A percentile compares a stretch with the other conserved stretches of the same genome.
phyloP scores from a whole-genome alignment of 345 rosid species.

The Xanthoceras sorbifolium region DNA sequence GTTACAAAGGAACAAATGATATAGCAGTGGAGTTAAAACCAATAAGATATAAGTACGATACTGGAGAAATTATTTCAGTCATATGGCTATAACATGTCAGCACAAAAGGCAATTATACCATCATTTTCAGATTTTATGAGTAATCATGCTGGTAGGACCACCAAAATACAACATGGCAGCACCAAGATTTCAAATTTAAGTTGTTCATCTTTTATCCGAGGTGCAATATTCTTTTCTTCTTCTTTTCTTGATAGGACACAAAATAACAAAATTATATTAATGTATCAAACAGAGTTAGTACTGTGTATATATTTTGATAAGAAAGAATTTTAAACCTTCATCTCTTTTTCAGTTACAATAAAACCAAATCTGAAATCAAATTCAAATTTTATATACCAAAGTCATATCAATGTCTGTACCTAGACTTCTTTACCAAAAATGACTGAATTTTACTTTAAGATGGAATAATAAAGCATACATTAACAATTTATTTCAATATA shows the following conservation, averaged over 20 bases:
- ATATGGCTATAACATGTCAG: neutral
- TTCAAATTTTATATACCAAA: neutral
- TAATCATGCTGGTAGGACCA: neutral
- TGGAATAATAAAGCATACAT: neutral
- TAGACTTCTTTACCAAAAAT: no score
- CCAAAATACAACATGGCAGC: no score
- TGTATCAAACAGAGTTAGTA: neutral
- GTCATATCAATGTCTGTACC: no score
- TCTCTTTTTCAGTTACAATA: neutral
- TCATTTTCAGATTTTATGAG: neutral
- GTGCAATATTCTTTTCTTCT: constrained; percentile 11
- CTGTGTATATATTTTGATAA: neutral
- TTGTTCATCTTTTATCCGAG: neutral
- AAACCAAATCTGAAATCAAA: neutral
- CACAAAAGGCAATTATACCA: neutral
- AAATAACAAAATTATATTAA: constrained; percentile 6
- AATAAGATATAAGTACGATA: neutral
- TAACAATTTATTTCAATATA: neutral
- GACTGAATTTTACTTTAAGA: neutral
- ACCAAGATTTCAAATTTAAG: constrained; percentile 5
- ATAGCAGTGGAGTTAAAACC: neutral
- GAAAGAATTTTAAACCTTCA: neutral
- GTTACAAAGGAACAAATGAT: neutral
- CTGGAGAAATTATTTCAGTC: constrained; percentile 2
- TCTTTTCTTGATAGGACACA: no score